A percentile compares a stretch with the other conserved stretches of the same genome.
Conservation (phyloP, 2,329 filamentous ascomycete genomes). For the Coniochaeta prunicola region DNA sequence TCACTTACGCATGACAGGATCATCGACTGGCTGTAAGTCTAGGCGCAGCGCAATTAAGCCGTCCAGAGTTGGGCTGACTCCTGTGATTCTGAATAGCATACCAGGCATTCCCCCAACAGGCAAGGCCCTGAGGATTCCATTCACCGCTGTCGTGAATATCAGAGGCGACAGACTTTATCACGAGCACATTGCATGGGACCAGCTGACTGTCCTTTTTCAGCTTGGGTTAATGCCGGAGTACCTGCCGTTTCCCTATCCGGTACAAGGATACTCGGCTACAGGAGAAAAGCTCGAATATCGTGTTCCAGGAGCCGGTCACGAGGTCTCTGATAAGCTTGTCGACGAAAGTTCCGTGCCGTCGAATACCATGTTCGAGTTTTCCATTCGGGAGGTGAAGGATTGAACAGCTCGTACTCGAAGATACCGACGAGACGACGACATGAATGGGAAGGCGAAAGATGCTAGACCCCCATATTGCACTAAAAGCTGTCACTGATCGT, state of each 20-base stretch:
- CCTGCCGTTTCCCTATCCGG: slow-evolving; percentile 51
- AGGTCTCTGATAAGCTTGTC: not conserved
- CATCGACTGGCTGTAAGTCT: slow-evolving; percentile 58
- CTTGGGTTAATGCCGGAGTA: slow-evolving; percentile 58
- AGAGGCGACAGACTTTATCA: slow-evolving; percentile 62
- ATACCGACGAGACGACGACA: too few species aligned
- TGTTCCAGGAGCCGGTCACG: not conserved
- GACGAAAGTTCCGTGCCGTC: not conserved
- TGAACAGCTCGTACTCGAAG: not conserved
- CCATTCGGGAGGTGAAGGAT: not conserved
- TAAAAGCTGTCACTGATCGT: too few species aligned
- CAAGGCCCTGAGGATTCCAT: slow-evolving; percentile 48
- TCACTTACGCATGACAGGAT: slow-evolving; percentile 55
- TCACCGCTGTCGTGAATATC: slow-evolving; percentile 59
- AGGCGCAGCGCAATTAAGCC: too few species aligned
- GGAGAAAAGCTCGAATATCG: not conserved
- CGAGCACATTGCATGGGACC: slow-evolving; percentile 67
- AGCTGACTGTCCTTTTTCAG: slow-evolving; percentile 54
- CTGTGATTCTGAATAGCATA: slow-evolving; percentile 25
- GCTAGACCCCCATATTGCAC: too few species aligned
- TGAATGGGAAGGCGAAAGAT: too few species aligned
- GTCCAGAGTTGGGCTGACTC: not conserved
- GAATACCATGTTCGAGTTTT: not conserved
- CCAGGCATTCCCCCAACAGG: slow-evolving; percentile 53
- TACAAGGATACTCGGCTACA: slow-evolving; percentile 15